These are phyloP conservation scores for Aspergillus japonicus DNA, from an alignment of 2,329 filamentous ascomycete genomes.

Conservation along the genomic window DNA sequence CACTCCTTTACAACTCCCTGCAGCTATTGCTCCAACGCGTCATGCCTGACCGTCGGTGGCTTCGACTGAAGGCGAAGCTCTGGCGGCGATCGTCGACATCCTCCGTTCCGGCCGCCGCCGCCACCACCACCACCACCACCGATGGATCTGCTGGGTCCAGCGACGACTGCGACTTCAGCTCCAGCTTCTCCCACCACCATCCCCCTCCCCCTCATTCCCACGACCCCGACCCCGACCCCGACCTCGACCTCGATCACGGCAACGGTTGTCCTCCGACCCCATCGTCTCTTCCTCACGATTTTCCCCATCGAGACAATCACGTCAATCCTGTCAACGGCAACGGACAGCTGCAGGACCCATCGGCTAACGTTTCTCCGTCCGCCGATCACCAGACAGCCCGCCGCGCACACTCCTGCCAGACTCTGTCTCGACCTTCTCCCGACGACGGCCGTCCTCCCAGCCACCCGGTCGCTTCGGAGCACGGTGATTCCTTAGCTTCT, in stretches of 20 bases:
- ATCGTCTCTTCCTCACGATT: background rate
- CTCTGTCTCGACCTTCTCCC: background rate
- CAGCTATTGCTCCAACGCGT: constrained; percentile 10
- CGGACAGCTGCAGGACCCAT: background rate
- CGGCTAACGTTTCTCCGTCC: background rate
- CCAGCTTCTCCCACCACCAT: background rate
- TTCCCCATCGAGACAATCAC: background rate
- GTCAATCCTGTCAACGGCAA: background rate
- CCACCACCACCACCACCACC: constrained; percentile 3
- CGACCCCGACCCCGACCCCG: background rate
- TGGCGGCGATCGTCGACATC: constrained; percentile 37
- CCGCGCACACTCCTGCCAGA: background rate
- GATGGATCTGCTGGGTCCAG: constrained; percentile 1
- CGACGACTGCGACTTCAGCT: constrained; percentile 5
- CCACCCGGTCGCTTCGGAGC: background rate
- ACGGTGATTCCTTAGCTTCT: background rate
- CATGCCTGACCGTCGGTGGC: constrained; percentile 37
- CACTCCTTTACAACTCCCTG: background rate
- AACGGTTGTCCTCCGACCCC: background rate
- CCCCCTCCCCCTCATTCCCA: background rate
- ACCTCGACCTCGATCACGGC: background rate
- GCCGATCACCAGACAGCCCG: background rate
- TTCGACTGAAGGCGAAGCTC: constrained; percentile 37
- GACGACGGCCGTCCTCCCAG: background rate
- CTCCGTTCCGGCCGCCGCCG: constrained; percentile 13